Base-by-base conservation (phyloP, 768 basidiomycete genomes). In the Boletus reticuloceps region DNA sequence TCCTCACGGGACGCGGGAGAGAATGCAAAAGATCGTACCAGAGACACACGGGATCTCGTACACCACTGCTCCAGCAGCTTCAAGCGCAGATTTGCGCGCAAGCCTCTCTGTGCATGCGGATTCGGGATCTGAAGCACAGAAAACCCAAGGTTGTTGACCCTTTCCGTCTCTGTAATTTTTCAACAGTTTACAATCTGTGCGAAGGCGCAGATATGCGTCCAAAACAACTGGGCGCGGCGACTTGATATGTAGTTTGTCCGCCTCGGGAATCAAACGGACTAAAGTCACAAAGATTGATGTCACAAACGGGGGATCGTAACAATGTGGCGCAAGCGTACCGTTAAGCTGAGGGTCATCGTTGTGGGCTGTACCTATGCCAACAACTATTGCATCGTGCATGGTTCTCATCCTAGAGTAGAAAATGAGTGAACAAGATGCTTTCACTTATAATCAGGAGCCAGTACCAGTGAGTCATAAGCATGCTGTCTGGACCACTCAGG, bases 311-410 rank as follows among this genome's bases (percentile, higher is more conserved):
- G 51, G 19, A 42, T 39, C 4, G 29, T 5, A 20, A 53, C 17
- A 22, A 44, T 22, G 12, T 29, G 5, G 8, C 36, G 37, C n/a
- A 55, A 41, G 68, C 84, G 60, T 62, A 91, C 95, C 84, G 62
- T 95, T 96, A n/a, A 99, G 77, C 65, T 97, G 90, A 5, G 96
- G 96, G 68, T 99, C 80, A 64, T 99, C 96, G 56, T 93, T 91
- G 43, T 93, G 72, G 20, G 91, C 85, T 0, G 96, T 98, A 9
- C 89, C 91, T 37, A 94, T 82, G 3, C 96, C 96, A 42, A 99
- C 79, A 14, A 99, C 74, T 56, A 99, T 98, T 10, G 82, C 94
- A 64, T 97, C 92, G 72, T 98, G 96, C 80, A 92, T 82, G 0
- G 91, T 79, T 58, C 96, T 78, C 83, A 98, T 84, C 86, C 94